Evolutionary conservation across 768 basidiomycete genomes (phyloP).

Genomic region (Naganishia antarctica): DNA sequence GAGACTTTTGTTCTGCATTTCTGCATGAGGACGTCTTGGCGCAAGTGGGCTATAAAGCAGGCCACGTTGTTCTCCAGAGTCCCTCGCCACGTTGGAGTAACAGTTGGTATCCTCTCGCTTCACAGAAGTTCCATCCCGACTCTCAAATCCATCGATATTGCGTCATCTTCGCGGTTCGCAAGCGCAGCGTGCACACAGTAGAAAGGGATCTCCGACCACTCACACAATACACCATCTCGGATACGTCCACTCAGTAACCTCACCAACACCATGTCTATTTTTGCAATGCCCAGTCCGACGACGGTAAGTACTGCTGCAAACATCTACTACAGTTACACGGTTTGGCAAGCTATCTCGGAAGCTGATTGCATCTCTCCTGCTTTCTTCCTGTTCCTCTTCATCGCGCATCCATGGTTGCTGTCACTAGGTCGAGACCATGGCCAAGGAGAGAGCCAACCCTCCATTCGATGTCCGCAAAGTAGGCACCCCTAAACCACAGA

Average conservation of each 20-base stretch:
- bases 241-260: background rate
- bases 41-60: background rate
- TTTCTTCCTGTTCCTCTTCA: background rate
- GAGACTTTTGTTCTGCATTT: background rate
- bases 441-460: constrained; percentile 45
- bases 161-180: too few relatives aligned
- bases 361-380: too few relatives aligned
- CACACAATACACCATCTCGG: too few relatives aligned
- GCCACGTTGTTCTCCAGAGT: background rate
- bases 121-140: too few relatives aligned
- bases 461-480: constrained; percentile 44
- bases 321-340: too few relatives aligned
- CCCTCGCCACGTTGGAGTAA: too few relatives aligned
- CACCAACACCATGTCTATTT: constrained; percentile 1
- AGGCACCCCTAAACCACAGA: background rate
- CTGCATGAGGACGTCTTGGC: too few relatives aligned
- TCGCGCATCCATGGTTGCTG: background rate
- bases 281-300: constrained; percentile 24
- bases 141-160: too few relatives aligned
- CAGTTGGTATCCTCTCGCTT: too few relatives aligned
- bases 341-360: too few relatives aligned
- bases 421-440: constrained; percentile 43
- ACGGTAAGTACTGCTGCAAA: too few relatives aligned
- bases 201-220: background rate
- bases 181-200: too few relatives aligned